Percentiles rank a stretch among this genome's conserved stretches.
These are phyloP conservation scores for Scedosporium minutisporum DNA, from an alignment of 2,329 filamentous ascomycete genomes.

Conservation along the genomic window DNA sequence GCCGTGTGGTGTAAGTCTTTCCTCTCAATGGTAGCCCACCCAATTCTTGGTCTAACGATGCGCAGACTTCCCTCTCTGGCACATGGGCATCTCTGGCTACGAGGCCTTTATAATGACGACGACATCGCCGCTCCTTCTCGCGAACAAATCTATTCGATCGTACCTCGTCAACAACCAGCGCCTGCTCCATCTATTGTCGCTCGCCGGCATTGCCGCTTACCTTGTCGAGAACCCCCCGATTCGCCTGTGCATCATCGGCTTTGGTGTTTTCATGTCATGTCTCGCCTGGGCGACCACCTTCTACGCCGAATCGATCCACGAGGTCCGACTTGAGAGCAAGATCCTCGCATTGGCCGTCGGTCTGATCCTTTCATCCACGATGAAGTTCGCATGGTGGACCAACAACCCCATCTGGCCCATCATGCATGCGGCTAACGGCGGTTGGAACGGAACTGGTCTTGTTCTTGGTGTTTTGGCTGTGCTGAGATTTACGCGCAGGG, in stretches of 20 bases:
- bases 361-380: slow-evolving; percentile 72
- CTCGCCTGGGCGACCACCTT: slow-evolving; percentile 78
- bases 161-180: slow-evolving; percentile 60
- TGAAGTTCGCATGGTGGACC: slow-evolving; percentile 87
- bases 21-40: not conserved
- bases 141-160: slow-evolving; percentile 57
- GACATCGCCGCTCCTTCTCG: slow-evolving; percentile 70
- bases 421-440: slow-evolving; percentile 81
- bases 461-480: slow-evolving; percentile 66
- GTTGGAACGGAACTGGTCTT: slow-evolving; percentile 81
- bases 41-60: not conserved
- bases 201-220: slow-evolving; percentile 72
- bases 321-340: slow-evolving; percentile 68
- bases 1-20: slow-evolving; percentile 77
- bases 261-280: slow-evolving; percentile 71
- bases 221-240: slow-evolving; percentile 60
- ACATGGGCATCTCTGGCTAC: slow-evolving; percentile 98
- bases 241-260: slow-evolving; percentile 72
- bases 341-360: slow-evolving; percentile 74
- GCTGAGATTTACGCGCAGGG: slow-evolving; percentile 62
- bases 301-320: slow-evolving; percentile 66
- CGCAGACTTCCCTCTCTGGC: slow-evolving; percentile 87
- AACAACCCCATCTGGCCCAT: slow-evolving; percentile 98
- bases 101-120: slow-evolving; percentile 83
- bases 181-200: slow-evolving; percentile 64